Base-by-base conservation (phyloP, 2,329 filamentous ascomycete species). In the Ophiosphaerella korrae region DNA sequence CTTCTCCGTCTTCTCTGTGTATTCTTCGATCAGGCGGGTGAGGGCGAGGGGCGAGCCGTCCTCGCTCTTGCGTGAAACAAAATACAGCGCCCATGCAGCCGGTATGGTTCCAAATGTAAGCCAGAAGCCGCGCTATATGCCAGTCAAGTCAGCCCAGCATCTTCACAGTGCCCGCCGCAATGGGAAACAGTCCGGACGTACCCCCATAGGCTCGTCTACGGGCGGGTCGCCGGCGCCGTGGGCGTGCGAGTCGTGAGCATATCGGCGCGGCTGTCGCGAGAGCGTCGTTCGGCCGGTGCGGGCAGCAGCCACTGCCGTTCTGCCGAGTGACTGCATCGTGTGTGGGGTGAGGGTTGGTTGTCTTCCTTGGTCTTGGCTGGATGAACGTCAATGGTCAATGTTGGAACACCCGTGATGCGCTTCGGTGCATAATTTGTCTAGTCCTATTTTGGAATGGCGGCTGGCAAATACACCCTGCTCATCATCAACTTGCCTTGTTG, bases 11-110 rank as follows among this genome's bases (percentile, higher is more conserved):
- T 78, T 79, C 18, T 80, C 73, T 32, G 78, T 78, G 70, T 82
- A 87, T 59, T 79, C 79, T 58, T 80, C 73, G 65, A 88, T 84
- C 64, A 84, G 51, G 46, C 77, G 70, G 29, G 79, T 78, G 52
- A 83, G 66, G 55, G 72, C 72, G 4, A 76, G 70, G 43, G 72
- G 64, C 36, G 73, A 73, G 63, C 77, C 71, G 42, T 68, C 66
- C 42, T 62, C 64, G 63, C 68, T 70, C 40, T 66, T 66, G 45
- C 73, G 70, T 39, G 80, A 77, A 48, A 78, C 57, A 36, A 72
- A 67, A 66, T 81, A 82, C 26, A 82, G 48, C 44, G 72, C 76
- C 50, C 76, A 63, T 39, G 70, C 72, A 32, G 74, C 50, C 8
- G 82, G 81, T 42, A 84, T 71, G 9, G 71, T 60, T 37, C 73